phyloP scores from a whole-genome alignment of 140 eudicot species.

The Ambrosia hybrid region DNA sequence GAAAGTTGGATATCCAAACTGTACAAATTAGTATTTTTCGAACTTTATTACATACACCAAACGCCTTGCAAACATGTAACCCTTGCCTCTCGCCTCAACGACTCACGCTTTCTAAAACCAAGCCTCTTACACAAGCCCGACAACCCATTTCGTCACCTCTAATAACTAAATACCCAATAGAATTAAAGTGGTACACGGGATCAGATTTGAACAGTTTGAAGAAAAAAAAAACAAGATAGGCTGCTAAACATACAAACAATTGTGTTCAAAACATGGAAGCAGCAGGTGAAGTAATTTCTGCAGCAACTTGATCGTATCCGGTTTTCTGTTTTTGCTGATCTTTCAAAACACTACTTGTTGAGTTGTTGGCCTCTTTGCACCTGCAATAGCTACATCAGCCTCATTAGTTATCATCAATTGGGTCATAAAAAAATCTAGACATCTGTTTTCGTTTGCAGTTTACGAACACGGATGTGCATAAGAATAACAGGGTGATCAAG shows the following conservation, averaged over 20 bases:
- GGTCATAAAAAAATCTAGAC: not conserved
- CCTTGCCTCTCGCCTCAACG: no score
- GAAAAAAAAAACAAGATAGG: not conserved
- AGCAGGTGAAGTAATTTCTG: conserved; percentile 57
- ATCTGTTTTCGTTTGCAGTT: not conserved
- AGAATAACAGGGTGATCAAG: not conserved
- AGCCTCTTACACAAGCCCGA: no score
- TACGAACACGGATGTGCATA: not conserved
- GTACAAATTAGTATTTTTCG: no score
- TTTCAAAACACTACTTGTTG: conserved; percentile 20
- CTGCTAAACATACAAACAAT: conserved; percentile 16
- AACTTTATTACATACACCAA: no score
- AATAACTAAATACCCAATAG: not conserved
- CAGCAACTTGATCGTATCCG: conserved; percentile 69
- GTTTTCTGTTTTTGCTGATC: conserved; percentile 71
- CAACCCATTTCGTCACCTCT: no score
- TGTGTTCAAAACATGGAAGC: conserved; percentile 48
- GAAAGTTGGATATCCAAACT: no score
- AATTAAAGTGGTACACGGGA: not conserved
- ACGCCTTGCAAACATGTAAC: no score
- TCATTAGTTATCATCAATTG: not conserved
- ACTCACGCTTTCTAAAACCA: no score
- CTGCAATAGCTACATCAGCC: conserved; percentile 18
- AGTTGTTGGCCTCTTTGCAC: no score
- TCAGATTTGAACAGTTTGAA: not conserved